Evolutionary conservation across 768 basidiomycete species (phyloP), one percentile per base, ranked within the genome.

Genomic region (Auriscalpium microsporum): DNA sequence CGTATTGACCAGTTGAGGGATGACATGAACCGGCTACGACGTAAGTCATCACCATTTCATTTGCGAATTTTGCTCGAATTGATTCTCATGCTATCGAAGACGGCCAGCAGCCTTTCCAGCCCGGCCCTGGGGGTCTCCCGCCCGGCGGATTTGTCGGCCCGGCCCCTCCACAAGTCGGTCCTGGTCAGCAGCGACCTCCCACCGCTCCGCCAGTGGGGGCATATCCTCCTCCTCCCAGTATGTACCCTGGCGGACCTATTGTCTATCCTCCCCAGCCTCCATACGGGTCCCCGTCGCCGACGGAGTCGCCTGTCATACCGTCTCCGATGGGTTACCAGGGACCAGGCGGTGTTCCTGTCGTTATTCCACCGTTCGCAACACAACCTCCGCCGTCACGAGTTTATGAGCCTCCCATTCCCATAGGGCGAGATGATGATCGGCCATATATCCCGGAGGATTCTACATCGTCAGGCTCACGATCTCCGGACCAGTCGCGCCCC

Each of bases 1-100:
- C 78, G 86, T 10, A 73, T 92, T 7, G 75, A 79, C 59, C 69
- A 72, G 49, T 64, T 82, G 6, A 66, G 72, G 34, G 69, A 73
- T 4, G 76, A 74, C 40, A 53, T 78, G 45, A 74, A 76, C 35
- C 73, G 78, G 45, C 58, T 84, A 9, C 68, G 75, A 23, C 19
- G 57, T 46, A 33, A 46, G 45, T 23, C 33, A 17, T 7, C 33
- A 28, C 21, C 47, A 52, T 17, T 19, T 5, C 47, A 52, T 17
- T 19, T 5, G 23, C 8, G 4, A 28, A 28, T 28, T 5, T 2
- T 28, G 28, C 28, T 28, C 28, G 28, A 28, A 28, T 28, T 28
- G 5, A 28, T 28, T 7, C 4, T 28, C 28, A 2, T 28, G 28
- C 28, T 28, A 28, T 28, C 28, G 28, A 28, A 28, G 28, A 28